Evolutionary conservation across 352 stramenopile species (phyloP).

Genomic region (Phytophthora melonis): DNA sequence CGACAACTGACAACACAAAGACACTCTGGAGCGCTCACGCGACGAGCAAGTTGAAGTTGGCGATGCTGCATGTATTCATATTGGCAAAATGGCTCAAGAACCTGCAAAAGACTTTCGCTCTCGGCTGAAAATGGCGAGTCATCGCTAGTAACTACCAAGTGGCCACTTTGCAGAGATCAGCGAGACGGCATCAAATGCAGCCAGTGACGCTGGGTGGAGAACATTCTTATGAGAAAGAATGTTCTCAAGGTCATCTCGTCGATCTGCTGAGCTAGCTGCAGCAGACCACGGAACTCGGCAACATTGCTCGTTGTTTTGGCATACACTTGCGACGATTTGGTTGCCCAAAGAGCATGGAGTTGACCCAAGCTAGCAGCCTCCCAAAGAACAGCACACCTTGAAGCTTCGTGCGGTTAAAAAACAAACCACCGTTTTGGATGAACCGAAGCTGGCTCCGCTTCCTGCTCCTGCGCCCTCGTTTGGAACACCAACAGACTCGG

Average conservation of each 20-base stretch:
- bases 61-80: too few species aligned
- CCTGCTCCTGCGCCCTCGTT: too few species aligned
- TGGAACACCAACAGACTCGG: background rate
- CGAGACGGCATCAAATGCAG: background rate
- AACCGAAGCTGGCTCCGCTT: too few species aligned
- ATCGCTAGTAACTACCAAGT: background rate
- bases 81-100: background rate
- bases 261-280: background rate
- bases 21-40: background rate
- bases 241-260: too few species aligned
- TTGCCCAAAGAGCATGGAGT: background rate
- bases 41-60: constrained; percentile 25
- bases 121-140: background rate
- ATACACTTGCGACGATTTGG: background rate
- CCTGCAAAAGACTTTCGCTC: background rate
- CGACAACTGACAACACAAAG: background rate
- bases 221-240: too few species aligned
- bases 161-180: background rate
- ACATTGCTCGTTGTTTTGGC: background rate
- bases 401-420: background rate
- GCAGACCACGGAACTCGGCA: background rate
- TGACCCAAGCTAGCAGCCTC: too few species aligned
- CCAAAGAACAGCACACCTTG: too few species aligned
- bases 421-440: too few species aligned
- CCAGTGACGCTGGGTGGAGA: background rate